Base-by-base conservation (phyloP, 129 eudicot genomes). In the Sambucus nigra region DNA sequence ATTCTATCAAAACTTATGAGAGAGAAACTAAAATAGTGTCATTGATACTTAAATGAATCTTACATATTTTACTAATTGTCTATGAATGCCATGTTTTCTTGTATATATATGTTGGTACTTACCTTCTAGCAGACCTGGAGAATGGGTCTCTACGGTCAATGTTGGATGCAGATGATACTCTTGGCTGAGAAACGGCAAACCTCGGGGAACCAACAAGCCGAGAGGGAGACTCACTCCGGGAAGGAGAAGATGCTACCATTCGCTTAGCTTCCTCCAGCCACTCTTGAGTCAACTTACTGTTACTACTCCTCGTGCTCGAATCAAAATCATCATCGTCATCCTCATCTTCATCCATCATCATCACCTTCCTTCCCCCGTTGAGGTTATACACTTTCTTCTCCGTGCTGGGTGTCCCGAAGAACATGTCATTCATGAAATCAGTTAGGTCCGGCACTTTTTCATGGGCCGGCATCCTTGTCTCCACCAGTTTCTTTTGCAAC, bases 381-480 rank as follows among this genome's bases (percentile, higher is more conserved):
- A 81, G 71, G 57, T 85, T 75, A 50, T 85, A 85, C 7, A 66
- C 69, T 35, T 77, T 80, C 66, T 80, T 85, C 56, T 74, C 76
- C 5, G 25, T 60, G 0, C 44, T 67, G 5, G 53, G 51, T 0
- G 76, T 38, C 20, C 95, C 95, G 56, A 74, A 81, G 47, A 86
- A 86, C 84, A 86, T 75, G 64, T 86, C 91, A 20, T 86, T 86
- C 91, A 86, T 81, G 44, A 86, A 81, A 78, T 86, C 95, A 4
- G 95, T 78, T 0, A 86, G 71, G 78, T 86, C 95, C 0, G 95
- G 95, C 51, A 45, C 71, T 28, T 74, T 73, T 52, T 70, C 60
- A n/a, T n/a, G 51, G 28, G 17, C 41, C 41, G 22, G 10, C 18
- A 69, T 71, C 32, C 74, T 69, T 13, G 42, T 80, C 49, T 75